Percentiles rank a stretch among this genome's conserved stretches.
These are phyloP conservation scores for Lavandula angustifolia DNA, from an alignment of 257 asterid genomes.

Conservation along the genomic window DNA sequence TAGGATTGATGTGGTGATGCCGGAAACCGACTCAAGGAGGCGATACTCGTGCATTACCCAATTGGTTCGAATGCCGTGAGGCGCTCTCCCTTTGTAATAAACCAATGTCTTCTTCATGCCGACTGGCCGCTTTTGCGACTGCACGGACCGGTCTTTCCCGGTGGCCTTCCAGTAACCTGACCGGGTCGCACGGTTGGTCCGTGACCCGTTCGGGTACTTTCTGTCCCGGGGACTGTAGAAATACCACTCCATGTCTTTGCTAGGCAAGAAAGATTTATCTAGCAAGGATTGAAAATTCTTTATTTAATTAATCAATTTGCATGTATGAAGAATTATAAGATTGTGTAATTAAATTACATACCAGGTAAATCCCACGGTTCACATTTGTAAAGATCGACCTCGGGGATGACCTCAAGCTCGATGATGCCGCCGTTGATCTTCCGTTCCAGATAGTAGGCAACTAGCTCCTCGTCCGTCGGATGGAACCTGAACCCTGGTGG, in stretches of 20 bases:
- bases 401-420: conserved; percentile 71
- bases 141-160: conserved; percentile 64
- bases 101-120: conserved; percentile 85
- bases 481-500: conserved; percentile 78
- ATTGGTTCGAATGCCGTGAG: conserved; percentile 60
- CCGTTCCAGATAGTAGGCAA: conserved; percentile 62
- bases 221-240: conserved; percentile 70
- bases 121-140: conserved; percentile 51
- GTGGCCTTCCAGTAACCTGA: conserved; percentile 86
- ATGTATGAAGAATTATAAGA: no score
- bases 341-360: conserved; percentile 7
- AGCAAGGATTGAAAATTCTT: background rate
- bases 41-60: conserved; percentile 87
- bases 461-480: conserved; percentile 77
- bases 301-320: background rate
- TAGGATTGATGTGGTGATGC: conserved; percentile 34
- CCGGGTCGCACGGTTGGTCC: conserved; percentile 73
- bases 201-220: conserved; percentile 75
- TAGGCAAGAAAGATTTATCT: conserved; percentile 67
- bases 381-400: conserved; percentile 70
- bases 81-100: conserved; percentile 72
- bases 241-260: conserved; percentile 83
- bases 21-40: conserved; percentile 38
- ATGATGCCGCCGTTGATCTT: conserved; percentile 70
- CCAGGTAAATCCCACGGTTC: conserved; percentile 87